Percentiles rank a stretch among this genome's conserved stretches.
Conservation (phyloP, 352 stramenopile genomes). For the Aphanomyces astaci region DNA sequence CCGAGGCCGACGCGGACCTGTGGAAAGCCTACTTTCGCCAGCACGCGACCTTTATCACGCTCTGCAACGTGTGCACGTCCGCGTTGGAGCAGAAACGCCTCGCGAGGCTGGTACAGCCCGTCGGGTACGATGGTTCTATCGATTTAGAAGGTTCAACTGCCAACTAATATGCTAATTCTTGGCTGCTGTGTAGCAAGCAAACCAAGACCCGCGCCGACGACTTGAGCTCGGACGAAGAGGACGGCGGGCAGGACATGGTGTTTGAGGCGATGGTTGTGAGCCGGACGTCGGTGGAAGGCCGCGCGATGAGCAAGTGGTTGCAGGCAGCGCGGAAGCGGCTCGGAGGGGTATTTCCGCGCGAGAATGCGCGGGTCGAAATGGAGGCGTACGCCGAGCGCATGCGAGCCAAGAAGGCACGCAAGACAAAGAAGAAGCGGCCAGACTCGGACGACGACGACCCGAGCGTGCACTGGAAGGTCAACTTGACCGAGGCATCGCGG, state of each 20-base stretch:
- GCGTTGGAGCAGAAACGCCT: slow-evolving; percentile 47
- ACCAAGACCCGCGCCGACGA: slow-evolving; percentile 75
- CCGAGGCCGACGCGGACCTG: slow-evolving; percentile 84
- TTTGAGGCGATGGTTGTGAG: slow-evolving; percentile 92
- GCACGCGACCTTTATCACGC: slow-evolving; percentile 88
- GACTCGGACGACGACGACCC: slow-evolving; percentile 70
- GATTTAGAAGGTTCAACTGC: too few species aligned
- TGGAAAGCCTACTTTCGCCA: slow-evolving; percentile 97
- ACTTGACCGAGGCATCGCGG: slow-evolving; percentile 75
- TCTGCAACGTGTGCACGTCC: slow-evolving; percentile 89
- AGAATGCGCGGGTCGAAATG: slow-evolving; percentile 82
- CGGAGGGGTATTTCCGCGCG: slow-evolving; percentile 84
- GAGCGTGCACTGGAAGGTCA: slow-evolving; percentile 60
- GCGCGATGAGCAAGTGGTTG: slow-evolving; percentile 93
- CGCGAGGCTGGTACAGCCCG: slow-evolving; percentile 32
- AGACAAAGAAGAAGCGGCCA: slow-evolving; percentile 49
- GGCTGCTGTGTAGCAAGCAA: slow-evolving; percentile 3
- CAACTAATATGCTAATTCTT: too few species aligned
- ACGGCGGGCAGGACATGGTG: slow-evolving; percentile 50
- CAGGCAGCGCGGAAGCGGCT: slow-evolving; percentile 84
- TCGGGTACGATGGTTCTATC: too few species aligned
- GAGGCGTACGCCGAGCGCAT: slow-evolving; percentile 90
- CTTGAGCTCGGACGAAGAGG: slow-evolving; percentile 90
- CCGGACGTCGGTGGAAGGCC: slow-evolving; percentile 82
- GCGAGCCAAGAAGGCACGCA: slow-evolving; percentile 54